Percentiles rank a stretch among this genome's conserved stretches.
Evolutionary conservation across 2,329 filamentous ascomycete species (phyloP).

Genomic region (Fusarium nygamai): DNA sequence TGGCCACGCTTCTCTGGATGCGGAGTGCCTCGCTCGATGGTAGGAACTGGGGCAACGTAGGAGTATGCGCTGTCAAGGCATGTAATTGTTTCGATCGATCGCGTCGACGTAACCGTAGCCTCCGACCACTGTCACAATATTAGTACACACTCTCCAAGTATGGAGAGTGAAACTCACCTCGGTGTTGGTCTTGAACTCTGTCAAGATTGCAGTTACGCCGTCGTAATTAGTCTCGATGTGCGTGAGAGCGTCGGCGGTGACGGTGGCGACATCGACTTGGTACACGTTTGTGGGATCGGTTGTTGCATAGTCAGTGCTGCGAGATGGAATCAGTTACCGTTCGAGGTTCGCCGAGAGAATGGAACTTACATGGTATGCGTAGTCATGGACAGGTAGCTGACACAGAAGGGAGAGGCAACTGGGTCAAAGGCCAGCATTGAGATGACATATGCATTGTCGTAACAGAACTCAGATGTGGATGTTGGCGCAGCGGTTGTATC

Average conservation of each 20-base stretch:
- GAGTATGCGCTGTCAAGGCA: not conserved
- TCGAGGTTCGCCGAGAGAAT: fast-evolving
- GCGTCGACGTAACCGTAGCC: not conserved
- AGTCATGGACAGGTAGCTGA: not conserved
- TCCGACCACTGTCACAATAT: not conserved
- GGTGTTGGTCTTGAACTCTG: not conserved
- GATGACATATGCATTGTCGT: not conserved
- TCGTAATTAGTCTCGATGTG: not conserved
- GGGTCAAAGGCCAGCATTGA: not conserved
- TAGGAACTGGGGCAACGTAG: not conserved
- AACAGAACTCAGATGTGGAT: not conserved
- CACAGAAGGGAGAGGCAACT: not conserved
- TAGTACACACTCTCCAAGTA: too few relatives aligned
- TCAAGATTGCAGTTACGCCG: not conserved
- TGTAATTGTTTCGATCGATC: not conserved
- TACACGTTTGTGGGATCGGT: not conserved
- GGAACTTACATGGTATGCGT: not conserved
- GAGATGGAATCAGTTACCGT: fast-evolving
- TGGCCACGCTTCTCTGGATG: not conserved
- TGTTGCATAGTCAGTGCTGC: not conserved
- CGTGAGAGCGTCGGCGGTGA: not conserved
- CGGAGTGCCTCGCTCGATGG: not conserved
- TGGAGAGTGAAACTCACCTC: not conserved
- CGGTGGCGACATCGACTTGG: not conserved
- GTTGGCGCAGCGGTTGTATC: not conserved